Evolutionary conservation across 345 rosid species (phyloP).

Genomic region (Ailanthus altissimus): DNA sequence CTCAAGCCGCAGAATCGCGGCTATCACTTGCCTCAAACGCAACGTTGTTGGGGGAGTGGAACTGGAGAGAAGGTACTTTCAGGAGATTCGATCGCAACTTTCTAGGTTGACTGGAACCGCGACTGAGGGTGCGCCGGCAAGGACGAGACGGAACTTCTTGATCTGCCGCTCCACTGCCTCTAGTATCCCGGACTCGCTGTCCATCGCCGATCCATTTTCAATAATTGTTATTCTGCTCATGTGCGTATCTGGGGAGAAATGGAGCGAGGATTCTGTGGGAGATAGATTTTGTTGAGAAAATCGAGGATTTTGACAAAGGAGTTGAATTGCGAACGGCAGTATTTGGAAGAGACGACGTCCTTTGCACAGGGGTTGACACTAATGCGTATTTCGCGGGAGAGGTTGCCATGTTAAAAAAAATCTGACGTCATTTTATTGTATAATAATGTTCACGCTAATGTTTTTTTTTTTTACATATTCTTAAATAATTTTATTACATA

Average conservation of each 20-base stretch:
- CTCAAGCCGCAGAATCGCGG: slow-evolving; percentile 47
- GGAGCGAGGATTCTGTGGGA: slow-evolving; percentile 24
- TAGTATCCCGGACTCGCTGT: slow-evolving; percentile 63
- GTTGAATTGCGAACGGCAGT: slow-evolving; percentile 14
- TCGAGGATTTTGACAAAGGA: slow-evolving; percentile 8
- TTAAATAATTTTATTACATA: too few relatives aligned
- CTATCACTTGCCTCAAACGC: slow-evolving; percentile 34
- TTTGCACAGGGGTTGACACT: slow-evolving; percentile 7
- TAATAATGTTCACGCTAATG: too few relatives aligned
- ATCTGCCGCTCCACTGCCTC: slow-evolving; percentile 88
- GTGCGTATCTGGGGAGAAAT: neutral
- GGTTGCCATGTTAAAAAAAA: too few relatives aligned
- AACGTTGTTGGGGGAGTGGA: slow-evolving; percentile 32
- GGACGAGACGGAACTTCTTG: slow-evolving; percentile 70
- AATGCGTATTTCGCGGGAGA: slow-evolving; percentile 29
- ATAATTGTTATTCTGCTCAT: neutral
- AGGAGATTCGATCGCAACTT: slow-evolving; percentile 57
- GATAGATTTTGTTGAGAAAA: slow-evolving; percentile 26
- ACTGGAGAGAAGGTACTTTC: slow-evolving; percentile 51
- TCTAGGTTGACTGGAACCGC: slow-evolving; percentile 46
- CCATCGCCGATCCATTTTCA: slow-evolving; percentile 69
- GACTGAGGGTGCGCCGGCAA: slow-evolving; percentile 78
- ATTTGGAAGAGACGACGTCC: slow-evolving; percentile 38
- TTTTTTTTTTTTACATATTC: too few relatives aligned
- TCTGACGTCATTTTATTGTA: too few relatives aligned